Base-by-base conservation (phyloP, 1,284 basidiomycete genomes). In the Termitomyces sp. region DNA sequence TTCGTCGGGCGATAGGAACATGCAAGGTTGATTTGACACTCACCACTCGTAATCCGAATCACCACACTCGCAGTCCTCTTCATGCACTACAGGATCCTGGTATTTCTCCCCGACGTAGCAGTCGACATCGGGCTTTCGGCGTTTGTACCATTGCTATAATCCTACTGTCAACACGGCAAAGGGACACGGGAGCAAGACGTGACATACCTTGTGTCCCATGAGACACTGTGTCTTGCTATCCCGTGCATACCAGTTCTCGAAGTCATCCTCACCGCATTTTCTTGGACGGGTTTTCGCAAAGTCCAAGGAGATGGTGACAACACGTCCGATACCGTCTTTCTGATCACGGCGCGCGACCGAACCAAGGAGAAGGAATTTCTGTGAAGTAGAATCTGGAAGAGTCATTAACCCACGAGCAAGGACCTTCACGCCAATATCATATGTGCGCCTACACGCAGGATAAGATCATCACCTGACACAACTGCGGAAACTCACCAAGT, bases 21-120 rank as follows among this genome's bases (percentile, higher is more conserved):
- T 26, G 34, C 26, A 39, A 10, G 10, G 5, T 41, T 1, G 18
- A 34, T 18, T 11, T 18, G 13, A 24, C 11, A 51, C 84, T 28
- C 59, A 93, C 91, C 93, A 99, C 68, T 99, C 97, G 65, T 85
- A 98, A 68, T 99, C 96, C 18, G 84, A 83, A 57, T 92, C 88
- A 1, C 80, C 81, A 67, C 96, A 99, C 5, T 79, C 68, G 68
- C 96, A 99, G 48, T 80, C 74, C 48, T 96, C 92, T 57, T 93
- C 90, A 56, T 89, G 82, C 28, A 80, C 84, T 6, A 88, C 80
- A 0, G 93, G 93, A 63, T 96, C 93, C 31, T 78, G 73, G 71
- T 91, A 97, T 70, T 97, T 93, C 59, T 95, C 78, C 5, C 89
- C 91, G n/a, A 99, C 86, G 59, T 91, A 95, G 64, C 96, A 99